Base-by-base conservation (phyloP, 1,284 basidiomycete genomes). In the Anthracocystis setariae region DNA sequence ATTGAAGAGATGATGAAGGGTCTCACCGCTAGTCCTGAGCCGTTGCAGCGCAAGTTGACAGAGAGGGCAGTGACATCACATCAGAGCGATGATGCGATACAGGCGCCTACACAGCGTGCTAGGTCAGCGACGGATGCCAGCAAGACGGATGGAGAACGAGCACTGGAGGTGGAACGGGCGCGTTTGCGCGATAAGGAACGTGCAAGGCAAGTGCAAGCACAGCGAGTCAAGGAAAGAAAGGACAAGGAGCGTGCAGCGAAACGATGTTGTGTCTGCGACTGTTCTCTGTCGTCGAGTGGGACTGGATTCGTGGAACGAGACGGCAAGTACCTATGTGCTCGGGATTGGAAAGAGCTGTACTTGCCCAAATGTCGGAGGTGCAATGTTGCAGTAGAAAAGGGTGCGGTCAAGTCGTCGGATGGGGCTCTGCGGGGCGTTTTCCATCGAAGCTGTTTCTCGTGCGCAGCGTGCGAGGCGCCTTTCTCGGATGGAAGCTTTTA, bases 331-430 rank as follows among this genome's bases (percentile, higher is more conserved):
- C 59, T 78, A 5, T 78, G 76, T 46, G 68, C 69, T 15, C 70
- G 65, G 21, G 76, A 78, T 38, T 78, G 71, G 68, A 70, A 70
- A 38, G 71, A 77, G 47, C 65, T 76, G 5, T 78, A 76, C 45
- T 55, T 78, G 38, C 72, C 74, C 32, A 78, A 78, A 50, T 78
- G 76, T 35, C 62, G 75, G 49, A 74, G 73, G 40, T 78, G 76
- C 62, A 62, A 60, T 33, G 43, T 68, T 32, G 53, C 60, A 20
- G 72, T 78, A 12, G 72, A 74, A 27, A 55, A 54, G 32, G 63
- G 66, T 4, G 74, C 72, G n/a, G 76, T 78, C 54, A 76, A 77
- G 47, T 66, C 68, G 21, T 69, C 68, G 23, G 76, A 78, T 42
- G 76, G 76, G 17, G 76, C 76, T n/a, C 57, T 78, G 33, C 63